Evolutionary conservation across 2,329 filamentous ascomycete genomes (phyloP).

Genomic region (Phyllosticta citrichinensis): DNA sequence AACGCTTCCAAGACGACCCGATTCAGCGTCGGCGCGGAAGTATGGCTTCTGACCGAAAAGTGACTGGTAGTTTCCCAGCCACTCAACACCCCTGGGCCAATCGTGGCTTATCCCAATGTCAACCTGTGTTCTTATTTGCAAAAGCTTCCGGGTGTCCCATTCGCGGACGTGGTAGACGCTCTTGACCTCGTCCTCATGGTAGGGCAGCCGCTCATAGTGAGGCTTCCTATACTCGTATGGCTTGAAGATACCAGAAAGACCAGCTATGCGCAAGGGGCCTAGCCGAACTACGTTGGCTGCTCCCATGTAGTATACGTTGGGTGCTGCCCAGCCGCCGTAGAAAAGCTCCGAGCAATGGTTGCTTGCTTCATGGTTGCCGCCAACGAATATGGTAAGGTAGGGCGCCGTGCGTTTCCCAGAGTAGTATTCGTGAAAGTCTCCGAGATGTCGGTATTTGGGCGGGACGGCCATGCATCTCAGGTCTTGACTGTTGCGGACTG

Average conservation of each 20-base stretch:
- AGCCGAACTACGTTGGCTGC: conserved; percentile 80
- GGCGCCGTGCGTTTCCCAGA: conserved; percentile 67
- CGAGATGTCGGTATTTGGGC: conserved; percentile 73
- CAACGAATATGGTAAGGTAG: conserved; percentile 84
- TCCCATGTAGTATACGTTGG: conserved; percentile 94
- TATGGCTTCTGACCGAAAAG: conserved; percentile 65
- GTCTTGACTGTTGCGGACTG: conserved; percentile 80
- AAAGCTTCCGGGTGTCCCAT: conserved; percentile 78
- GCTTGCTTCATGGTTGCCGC: conserved; percentile 90
- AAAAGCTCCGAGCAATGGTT: conserved; percentile 86
- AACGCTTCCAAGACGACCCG: conserved; percentile 66
- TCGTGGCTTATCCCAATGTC: conserved; percentile 92
- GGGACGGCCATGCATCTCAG: conserved; percentile 85
- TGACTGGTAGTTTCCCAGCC: conserved; percentile 56
- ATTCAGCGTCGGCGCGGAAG: conserved; percentile 65
- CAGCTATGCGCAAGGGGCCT: conserved; percentile 78
- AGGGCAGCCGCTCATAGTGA: conserved; percentile 80
- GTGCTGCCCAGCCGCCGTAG: conserved; percentile 94
- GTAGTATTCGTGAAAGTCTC: conserved; percentile 94
- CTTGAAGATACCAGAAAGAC: conserved; percentile 92
- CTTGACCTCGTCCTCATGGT: conserved; percentile 63
- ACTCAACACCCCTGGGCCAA: conserved; percentile 81
- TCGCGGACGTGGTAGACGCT: conserved; percentile 86
- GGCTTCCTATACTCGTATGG: conserved; percentile 74
- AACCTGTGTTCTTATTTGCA: conserved; percentile 76